Conservation (phyloP, 139 green algal genomes). For the Gonium pectorale region DNA sequence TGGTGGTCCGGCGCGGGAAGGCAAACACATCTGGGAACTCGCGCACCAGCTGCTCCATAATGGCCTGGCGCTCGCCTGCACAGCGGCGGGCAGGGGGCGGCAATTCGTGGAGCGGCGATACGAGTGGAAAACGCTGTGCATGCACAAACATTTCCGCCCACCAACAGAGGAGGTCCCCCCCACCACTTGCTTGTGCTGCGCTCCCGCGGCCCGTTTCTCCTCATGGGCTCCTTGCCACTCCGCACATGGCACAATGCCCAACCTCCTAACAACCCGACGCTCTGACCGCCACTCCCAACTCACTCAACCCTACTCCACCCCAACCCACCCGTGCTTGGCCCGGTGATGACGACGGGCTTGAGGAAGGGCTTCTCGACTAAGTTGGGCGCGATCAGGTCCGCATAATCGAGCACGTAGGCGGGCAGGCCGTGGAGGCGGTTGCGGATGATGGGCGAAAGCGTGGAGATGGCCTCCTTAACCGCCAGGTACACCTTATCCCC, state of each 20-base stretch:
- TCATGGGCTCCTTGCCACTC: too few species aligned
- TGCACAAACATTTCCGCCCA: too few species aligned
- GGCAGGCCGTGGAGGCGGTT: constrained; percentile 80
- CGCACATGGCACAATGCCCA: too few species aligned
- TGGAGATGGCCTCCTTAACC: constrained; percentile 78
- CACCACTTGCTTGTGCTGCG: too few species aligned
- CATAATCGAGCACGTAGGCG: constrained; percentile 86
- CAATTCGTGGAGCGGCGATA: too few species aligned
- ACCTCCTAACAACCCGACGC: too few species aligned
- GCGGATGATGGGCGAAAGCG: constrained; percentile 79
- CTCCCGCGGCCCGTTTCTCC: too few species aligned
- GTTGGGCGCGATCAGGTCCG: constrained; percentile 84
- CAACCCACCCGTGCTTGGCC: constrained; percentile 44
- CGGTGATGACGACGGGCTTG: constrained; percentile 66
- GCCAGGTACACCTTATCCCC: constrained; percentile 16
- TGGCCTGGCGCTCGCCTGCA: constrained; percentile 46
- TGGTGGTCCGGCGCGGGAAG: constrained; percentile 68
- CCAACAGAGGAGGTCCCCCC: too few species aligned
- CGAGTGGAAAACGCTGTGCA: too few species aligned
- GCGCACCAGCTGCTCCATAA: constrained; percentile 71
- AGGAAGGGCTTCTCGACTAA: constrained; percentile 81
- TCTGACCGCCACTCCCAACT: too few species aligned
- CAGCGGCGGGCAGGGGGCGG: neutral
- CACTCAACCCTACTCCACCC: neutral
- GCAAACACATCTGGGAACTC: constrained; percentile 87